These are phyloP conservation scores for Aspergillus sp. DNA, from an alignment of 2,329 filamentous ascomycete genomes.

Conservation along the genomic window DNA sequence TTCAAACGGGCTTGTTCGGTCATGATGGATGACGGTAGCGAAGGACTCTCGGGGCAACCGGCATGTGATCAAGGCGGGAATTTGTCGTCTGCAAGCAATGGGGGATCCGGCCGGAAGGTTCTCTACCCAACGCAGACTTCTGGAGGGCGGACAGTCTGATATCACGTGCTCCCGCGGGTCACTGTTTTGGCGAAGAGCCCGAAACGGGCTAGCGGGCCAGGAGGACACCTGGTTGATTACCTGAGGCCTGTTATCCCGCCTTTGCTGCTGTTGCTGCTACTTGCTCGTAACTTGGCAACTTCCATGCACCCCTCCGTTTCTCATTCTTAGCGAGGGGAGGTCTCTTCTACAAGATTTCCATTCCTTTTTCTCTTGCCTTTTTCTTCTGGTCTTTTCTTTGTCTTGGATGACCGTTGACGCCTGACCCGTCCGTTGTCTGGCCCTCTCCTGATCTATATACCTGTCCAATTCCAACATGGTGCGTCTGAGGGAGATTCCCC, in stretches of 20 bases:
- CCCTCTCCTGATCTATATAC: constrained; percentile 22
- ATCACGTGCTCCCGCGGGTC: constrained; percentile 31
- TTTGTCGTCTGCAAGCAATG: background rate
- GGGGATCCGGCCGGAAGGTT: background rate
- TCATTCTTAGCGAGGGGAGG: constrained; percentile 30
- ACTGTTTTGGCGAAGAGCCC: constrained; percentile 33
- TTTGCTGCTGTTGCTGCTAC: constrained; percentile 21
- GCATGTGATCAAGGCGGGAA: no score
- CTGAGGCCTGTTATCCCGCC: constrained; percentile 9
- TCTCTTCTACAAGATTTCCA: constrained; percentile 13
- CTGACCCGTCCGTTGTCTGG: constrained; percentile 12
- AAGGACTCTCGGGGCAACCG: no score
- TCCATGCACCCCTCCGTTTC: constrained; percentile 27
- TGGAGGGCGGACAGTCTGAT: constrained; percentile 25
- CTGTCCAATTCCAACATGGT: constrained; percentile 65
- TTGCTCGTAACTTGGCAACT: constrained; percentile 13
- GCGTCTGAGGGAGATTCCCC: constrained; percentile 90
- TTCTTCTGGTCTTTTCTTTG: constrained; percentile 11
- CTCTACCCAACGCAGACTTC: constrained; percentile 8
- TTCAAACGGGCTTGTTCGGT: constrained; percentile 81
- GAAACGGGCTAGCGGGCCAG: constrained; percentile 30
- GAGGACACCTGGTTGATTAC: constrained; percentile 42
- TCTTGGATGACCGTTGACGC: constrained; percentile 18
- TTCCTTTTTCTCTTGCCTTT: constrained; percentile 11
- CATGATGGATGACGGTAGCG: constrained; percentile 53